Evolutionary conservation across 2,329 filamentous ascomycete genomes (phyloP).

Genomic region (Pezicula rhizophila): DNA sequence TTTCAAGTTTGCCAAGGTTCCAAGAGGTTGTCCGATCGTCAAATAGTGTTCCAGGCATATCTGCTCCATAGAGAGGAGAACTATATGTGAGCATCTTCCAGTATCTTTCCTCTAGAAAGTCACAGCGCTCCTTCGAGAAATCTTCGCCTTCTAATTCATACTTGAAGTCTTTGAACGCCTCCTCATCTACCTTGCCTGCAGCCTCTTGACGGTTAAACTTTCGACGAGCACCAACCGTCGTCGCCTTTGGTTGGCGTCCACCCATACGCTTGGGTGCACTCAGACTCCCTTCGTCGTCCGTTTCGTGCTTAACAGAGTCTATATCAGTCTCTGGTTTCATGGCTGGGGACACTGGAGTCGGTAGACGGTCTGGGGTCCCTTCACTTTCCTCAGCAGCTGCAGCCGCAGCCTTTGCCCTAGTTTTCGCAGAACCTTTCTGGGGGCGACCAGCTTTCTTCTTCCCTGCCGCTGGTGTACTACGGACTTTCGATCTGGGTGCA

Average conservation of each 20-base stretch:
- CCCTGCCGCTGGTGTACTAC: slow-evolving; percentile 8
- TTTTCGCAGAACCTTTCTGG: slow-evolving; percentile 15
- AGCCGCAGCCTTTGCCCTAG: slow-evolving; percentile 11
- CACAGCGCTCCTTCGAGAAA: slow-evolving; percentile 84
- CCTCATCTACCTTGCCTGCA: slow-evolving; percentile 77
- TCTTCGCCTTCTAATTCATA: slow-evolving; percentile 82
- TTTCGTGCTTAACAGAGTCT: slow-evolving; percentile 26
- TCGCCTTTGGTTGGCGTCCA: slow-evolving; percentile 41
- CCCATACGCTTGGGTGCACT: slow-evolving; percentile 42
- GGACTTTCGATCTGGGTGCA: slow-evolving; percentile 25
- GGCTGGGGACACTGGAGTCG: slow-evolving; percentile 45
- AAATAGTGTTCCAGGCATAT: slow-evolving; percentile 93
- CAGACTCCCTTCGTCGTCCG: slow-evolving; percentile 39
- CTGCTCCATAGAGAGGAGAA: slow-evolving; percentile 88
- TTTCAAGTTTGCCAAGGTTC: slow-evolving; percentile 94
- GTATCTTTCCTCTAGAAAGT: slow-evolving; percentile 89
- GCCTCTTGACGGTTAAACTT: slow-evolving; percentile 79
- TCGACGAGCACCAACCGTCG: slow-evolving; percentile 76
- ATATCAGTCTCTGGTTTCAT: slow-evolving; percentile 30
- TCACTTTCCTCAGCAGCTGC: slow-evolving; percentile 31
- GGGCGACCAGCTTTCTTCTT: slow-evolving; percentile 17
- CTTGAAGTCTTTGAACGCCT: slow-evolving; percentile 84
- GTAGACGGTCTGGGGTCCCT: slow-evolving; percentile 37
- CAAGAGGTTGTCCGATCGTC: slow-evolving; percentile 76
- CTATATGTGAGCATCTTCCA: slow-evolving; percentile 98